Evolutionary conservation across 306 rosid species (phyloP).

Genomic region (Cicer arietinum): DNA sequence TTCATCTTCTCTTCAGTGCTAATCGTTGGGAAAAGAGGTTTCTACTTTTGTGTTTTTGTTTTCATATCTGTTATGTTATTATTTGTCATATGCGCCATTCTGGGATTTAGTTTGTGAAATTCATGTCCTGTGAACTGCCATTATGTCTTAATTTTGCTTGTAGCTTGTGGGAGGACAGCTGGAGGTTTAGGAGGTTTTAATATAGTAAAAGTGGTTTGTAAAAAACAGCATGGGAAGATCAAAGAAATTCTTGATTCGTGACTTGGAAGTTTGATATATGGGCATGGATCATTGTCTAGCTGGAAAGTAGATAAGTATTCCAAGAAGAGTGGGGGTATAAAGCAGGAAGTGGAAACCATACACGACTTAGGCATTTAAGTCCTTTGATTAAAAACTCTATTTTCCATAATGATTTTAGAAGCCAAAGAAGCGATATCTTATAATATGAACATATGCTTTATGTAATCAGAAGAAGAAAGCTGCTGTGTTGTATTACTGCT

Average conservation of each 20-base stretch:
- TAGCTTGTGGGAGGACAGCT: neutral
- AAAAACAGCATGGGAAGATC: conserved; percentile 14
- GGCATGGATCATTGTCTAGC: neutral
- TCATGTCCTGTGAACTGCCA: neutral
- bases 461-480: neutral
- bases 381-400: neutral
- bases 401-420: conserved; percentile 28
- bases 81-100: neutral
- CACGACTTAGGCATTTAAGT: neutral
- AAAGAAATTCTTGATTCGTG: conserved; percentile 20
- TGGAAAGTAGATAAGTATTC: neutral
- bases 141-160: conserved; percentile 1
- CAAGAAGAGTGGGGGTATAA: conserved; percentile 3
- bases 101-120: conserved; percentile 11
- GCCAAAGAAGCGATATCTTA: neutral
- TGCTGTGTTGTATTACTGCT: conserved; percentile 28
- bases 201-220: conserved; percentile 24
- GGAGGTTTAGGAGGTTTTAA: conserved; percentile 3
- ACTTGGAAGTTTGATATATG: neutral
- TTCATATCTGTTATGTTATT: neutral
- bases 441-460: conserved; percentile 7
- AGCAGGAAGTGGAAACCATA: conserved; percentile 6
- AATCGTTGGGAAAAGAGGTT: conserved; percentile 99
- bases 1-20: conserved; percentile 95
- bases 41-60: neutral